phyloP scores from a whole-genome alignment of 257 asterid genomes.

The Nicotiana paniculata region DNA sequence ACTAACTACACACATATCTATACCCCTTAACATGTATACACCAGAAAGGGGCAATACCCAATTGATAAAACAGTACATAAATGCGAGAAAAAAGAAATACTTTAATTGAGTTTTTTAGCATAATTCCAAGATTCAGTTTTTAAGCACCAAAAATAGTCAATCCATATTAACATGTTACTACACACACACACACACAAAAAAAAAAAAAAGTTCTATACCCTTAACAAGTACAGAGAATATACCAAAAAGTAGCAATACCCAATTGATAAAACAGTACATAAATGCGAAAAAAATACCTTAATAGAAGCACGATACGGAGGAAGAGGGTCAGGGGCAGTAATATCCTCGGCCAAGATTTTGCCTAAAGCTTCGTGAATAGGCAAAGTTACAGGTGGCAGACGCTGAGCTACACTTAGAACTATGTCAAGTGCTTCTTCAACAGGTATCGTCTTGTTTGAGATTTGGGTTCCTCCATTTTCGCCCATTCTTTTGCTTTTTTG shows the following conservation, averaged over 20 bases:
- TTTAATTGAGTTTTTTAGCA: slow-evolving; percentile 40
- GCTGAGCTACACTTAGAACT: slow-evolving; percentile 52
- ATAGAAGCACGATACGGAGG: slow-evolving; percentile 97
- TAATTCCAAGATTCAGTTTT: too few relatives aligned
- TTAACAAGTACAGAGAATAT: not conserved
- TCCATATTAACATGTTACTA: not conserved
- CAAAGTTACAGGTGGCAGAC: slow-evolving; percentile 57
- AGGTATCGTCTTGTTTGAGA: slow-evolving; percentile 36
- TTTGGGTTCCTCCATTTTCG: not conserved
- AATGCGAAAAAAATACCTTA: slow-evolving; percentile 38
- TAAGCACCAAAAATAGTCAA: not conserved
- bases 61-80: not conserved
- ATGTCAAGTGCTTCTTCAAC: slow-evolving; percentile 58
- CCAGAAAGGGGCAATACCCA: not conserved
- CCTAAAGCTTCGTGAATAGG: slow-evolving; percentile 58
- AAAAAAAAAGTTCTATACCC: too few relatives aligned
- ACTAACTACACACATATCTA: too few relatives aligned
- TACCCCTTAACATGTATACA: too few relatives aligned
- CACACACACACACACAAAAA: too few relatives aligned
- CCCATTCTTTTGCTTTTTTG: not conserved
- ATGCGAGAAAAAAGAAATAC: slow-evolving; percentile 12
- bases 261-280: not conserved
- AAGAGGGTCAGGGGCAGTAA: slow-evolving; percentile 78
- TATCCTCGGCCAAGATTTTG: slow-evolving; percentile 75
- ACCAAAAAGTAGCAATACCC: not conserved